Percentiles rank a stretch among this genome's conserved stretches.
These are phyloP conservation scores for Sherardia arvensis DNA, from an alignment of 257 asterid genomes.

Conservation along the genomic window DNA sequence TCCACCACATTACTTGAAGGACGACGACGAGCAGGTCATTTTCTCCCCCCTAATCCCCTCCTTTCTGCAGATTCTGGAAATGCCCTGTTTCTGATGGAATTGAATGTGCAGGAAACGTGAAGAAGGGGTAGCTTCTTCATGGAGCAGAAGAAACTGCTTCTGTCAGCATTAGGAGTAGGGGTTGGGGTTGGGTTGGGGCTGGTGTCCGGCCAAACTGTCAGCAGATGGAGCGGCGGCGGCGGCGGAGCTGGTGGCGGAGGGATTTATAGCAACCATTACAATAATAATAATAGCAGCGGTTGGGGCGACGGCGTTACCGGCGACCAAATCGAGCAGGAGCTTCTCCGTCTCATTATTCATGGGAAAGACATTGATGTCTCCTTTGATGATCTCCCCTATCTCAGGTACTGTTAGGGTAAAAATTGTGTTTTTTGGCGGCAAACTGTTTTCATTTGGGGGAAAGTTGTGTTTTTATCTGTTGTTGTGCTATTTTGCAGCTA, in stretches of 20 bases:
- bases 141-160: conserved; percentile 72
- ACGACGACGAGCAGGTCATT: not conserved
- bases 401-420: conserved; percentile 39
- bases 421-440: not conserved
- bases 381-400: conserved; percentile 71
- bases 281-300: not conserved
- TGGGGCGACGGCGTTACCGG: conserved; percentile 41
- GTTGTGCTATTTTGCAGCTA: not conserved
- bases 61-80: not conserved
- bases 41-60: not conserved
- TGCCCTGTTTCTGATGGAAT: not conserved
- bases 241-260: not conserved
- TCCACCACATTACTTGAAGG: not conserved
- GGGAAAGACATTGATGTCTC: conserved; percentile 46
- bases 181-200: conserved; percentile 80
- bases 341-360: conserved; percentile 45
- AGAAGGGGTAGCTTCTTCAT: conserved; percentile 12
- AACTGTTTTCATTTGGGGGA: conserved; percentile 1
- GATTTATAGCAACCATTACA: not conserved
- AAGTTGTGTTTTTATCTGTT: not conserved
- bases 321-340: conserved; percentile 55
- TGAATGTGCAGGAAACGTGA: not conserved
- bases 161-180: conserved; percentile 88
- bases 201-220: conserved; percentile 59
- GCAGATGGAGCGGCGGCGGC: conserved; percentile 15